Evolutionary conservation across 2,329 filamentous ascomycete genomes (phyloP).

Genomic region (Incumbomyces delicatus): DNA sequence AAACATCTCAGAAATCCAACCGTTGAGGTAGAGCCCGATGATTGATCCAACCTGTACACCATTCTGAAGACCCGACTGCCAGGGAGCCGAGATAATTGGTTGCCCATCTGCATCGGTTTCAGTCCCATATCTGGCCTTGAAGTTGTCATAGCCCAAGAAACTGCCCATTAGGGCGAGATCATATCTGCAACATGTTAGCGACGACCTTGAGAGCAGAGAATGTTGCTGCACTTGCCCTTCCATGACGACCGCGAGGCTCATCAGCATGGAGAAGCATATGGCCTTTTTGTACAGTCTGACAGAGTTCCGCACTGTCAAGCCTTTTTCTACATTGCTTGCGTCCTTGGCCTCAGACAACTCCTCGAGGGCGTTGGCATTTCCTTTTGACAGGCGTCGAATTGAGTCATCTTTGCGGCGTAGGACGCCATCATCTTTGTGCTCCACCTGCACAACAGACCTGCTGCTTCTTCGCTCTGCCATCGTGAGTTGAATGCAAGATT

Average conservation of each 20-base stretch:
- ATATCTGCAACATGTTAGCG: slow-evolving; percentile 37
- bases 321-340: slow-evolving; percentile 7
- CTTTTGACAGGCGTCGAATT: slow-evolving; percentile 5
- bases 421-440: slow-evolving; percentile 9
- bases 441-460: slow-evolving; percentile 7
- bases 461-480: too few species aligned
- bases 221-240: slow-evolving; percentile 45
- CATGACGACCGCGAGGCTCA: slow-evolving; percentile 83
- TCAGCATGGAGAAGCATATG: slow-evolving; percentile 69
- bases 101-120: slow-evolving; percentile 25
- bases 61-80: slow-evolving; percentile 48
- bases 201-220: background rate
- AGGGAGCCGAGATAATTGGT: slow-evolving; percentile 42
- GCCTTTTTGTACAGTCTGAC: slow-evolving; percentile 78
- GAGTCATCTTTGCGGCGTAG: slow-evolving; percentile 9
- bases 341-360: slow-evolving; percentile 8
- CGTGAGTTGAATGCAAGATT: too few species aligned
- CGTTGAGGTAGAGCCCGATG: slow-evolving; percentile 57
- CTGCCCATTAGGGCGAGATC: slow-evolving; percentile 74
- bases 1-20: slow-evolving; percentile 53
- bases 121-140: slow-evolving; percentile 36
- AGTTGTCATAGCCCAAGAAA: slow-evolving; percentile 50
- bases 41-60: slow-evolving; percentile 50
- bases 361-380: background rate
- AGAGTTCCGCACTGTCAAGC: slow-evolving; percentile 47